Evolutionary conservation across 768 basidiomycete genomes (phyloP).

Genomic region (Pisolithus tinctorius): DNA sequence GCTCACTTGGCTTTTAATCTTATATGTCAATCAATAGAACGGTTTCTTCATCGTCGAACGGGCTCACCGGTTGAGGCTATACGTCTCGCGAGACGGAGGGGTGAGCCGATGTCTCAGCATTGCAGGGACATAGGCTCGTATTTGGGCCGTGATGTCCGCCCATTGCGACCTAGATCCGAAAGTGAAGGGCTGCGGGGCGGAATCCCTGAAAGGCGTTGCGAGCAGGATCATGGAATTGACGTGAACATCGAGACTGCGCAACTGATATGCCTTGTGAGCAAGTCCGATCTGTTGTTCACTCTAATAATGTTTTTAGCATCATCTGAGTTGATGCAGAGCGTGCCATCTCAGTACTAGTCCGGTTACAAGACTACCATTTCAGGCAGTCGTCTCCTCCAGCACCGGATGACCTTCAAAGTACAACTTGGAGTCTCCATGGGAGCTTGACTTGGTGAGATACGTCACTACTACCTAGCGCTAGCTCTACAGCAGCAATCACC

Average conservation of each 20-base stretch:
- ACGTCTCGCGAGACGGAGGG: conserved; percentile 91
- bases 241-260: conserved; percentile 57
- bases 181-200: conserved; percentile 64
- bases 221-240: conserved; percentile 77
- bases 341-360: too few species aligned
- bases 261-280: too few species aligned
- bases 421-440: too few species aligned
- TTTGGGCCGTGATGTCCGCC: conserved; percentile 67
- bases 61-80: conserved; percentile 80
- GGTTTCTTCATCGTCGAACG: neutral
- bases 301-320: too few species aligned
- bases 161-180: conserved; percentile 65
- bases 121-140: conserved; percentile 76
- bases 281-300: too few species aligned
- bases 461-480: conserved; percentile 16
- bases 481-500: neutral
- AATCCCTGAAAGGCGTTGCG: conserved; percentile 73
- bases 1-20: conserved; percentile 60
- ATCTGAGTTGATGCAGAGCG: too few species aligned
- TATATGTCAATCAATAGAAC: neutral
- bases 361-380: too few species aligned
- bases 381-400: too few species aligned
- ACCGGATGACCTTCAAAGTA: too few species aligned
- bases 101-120: conserved; percentile 88
- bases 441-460: conserved; percentile 17